These are phyloP conservation scores for Filobasidium wieringae DNA, from an alignment of 768 basidiomycete species.

Conservation along the genomic window DNA sequence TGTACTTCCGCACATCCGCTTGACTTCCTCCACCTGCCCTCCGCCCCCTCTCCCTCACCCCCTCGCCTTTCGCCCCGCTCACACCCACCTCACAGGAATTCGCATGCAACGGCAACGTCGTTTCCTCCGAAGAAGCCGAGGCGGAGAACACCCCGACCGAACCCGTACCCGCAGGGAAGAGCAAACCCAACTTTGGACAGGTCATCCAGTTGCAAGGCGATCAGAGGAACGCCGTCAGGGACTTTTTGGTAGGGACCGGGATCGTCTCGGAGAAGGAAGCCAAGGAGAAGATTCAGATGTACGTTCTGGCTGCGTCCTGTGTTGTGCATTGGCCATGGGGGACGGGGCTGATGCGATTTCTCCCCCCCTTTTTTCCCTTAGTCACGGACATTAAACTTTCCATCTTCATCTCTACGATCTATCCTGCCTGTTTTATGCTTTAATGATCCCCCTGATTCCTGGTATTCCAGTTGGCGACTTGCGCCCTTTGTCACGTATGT, in stretches of 20 bases:
- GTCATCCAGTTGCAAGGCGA: conserved; percentile 99
- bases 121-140: conserved; percentile 41
- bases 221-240: conserved; percentile 79
- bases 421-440: too few relatives aligned
- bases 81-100: conserved; percentile 57
- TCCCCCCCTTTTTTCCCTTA: not conserved
- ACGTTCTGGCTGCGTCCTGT: not conserved
- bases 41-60: not conserved
- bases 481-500: too few relatives aligned
- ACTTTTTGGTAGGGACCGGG: conserved; percentile 59
- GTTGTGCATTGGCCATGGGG: not conserved
- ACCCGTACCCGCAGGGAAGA: conserved; percentile 29
- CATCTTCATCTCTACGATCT: too few relatives aligned
- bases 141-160: conserved; percentile 23
- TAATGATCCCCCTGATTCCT: too few relatives aligned
- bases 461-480: too few relatives aligned
- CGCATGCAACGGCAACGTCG: conserved; percentile 94
- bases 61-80: not conserved
- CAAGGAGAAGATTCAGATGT: conserved; percentile 39
- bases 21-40: not conserved
- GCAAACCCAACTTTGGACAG: conserved; percentile 88
- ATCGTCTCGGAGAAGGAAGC: conserved; percentile 38
- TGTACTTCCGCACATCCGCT: not conserved
- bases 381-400: conserved; percentile 13
- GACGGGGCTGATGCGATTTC: not conserved